Evolutionary conservation across 1,284 basidiomycete species (phyloP).

Genomic region (Mycena sp.): DNA sequence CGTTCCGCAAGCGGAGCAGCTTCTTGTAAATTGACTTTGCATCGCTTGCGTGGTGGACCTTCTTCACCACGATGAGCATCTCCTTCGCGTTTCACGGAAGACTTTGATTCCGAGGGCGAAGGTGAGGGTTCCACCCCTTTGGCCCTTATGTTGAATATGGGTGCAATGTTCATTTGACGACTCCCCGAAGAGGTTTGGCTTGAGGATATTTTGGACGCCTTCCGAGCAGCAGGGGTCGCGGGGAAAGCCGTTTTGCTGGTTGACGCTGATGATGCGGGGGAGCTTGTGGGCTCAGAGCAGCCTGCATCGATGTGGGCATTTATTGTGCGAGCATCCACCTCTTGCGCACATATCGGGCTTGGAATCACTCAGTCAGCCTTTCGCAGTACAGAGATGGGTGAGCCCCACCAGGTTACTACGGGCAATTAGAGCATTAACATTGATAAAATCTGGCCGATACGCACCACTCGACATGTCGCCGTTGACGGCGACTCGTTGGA

Average conservation of each 20-base stretch:
- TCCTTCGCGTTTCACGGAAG: constrained; percentile 21
- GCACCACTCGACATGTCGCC: neutral
- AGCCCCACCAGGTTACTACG: constrained; percentile 24
- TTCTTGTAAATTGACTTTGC: constrained; percentile 44
- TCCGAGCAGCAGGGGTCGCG: neutral
- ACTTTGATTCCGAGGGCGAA: constrained; percentile 5
- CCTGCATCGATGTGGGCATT: constrained; percentile 30
- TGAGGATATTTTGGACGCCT: constrained; percentile 14
- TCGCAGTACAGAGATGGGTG: neutral
- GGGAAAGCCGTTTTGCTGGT: constrained; percentile 1
- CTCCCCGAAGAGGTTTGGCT: constrained; percentile 23
- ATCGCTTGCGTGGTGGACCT: constrained; percentile 27
- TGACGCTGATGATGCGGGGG: constrained; percentile 8
- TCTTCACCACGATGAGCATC: constrained; percentile 2
- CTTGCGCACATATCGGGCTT: constrained; percentile 30
- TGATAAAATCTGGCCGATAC: neutral
- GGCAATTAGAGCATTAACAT: neutral
- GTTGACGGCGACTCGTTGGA: too few species aligned
- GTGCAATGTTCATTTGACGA: constrained; percentile 27
- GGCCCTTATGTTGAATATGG: constrained; percentile 37
- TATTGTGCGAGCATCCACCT: constrained; percentile 21
- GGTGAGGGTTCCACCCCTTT: constrained; percentile 9
- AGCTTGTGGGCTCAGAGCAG: constrained; percentile 7
- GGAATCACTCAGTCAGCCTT: neutral
- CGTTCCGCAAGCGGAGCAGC: constrained; percentile 73